Conservation (phyloP, 495 filamentous ascomycete genomes). For the Xanthoparmelia taractica region DNA sequence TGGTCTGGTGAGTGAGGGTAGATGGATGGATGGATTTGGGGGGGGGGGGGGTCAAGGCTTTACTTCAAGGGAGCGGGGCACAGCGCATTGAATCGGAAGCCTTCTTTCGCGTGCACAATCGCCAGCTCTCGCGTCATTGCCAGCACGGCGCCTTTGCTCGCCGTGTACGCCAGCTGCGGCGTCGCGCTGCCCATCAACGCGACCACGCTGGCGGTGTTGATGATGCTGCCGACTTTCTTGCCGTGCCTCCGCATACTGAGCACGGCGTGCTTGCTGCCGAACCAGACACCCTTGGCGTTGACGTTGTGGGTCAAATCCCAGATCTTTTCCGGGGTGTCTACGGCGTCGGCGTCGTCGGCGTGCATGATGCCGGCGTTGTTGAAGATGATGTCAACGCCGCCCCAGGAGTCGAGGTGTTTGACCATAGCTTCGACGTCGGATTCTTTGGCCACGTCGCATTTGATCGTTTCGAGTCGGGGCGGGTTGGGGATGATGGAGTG, state of each 20-base stretch:
- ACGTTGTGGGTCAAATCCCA: constrained; percentile 93
- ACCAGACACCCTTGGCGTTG: constrained; percentile 99
- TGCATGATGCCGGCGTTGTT: constrained; percentile 99
- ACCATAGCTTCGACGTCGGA: constrained; percentile 61
- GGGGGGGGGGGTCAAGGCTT: not conserved
- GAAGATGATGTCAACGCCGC: constrained; percentile 92
- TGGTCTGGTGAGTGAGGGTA: too few relatives aligned
- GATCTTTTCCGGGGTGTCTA: constrained; percentile 78
- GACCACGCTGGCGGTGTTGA: constrained; percentile 93
- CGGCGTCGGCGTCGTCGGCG: constrained; percentile 72
- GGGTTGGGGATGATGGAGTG: constrained; percentile 56
- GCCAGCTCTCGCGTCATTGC: constrained; percentile 76
- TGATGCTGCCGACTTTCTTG: constrained; percentile 73
- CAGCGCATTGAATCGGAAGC: constrained; percentile 78
- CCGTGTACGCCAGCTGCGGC: constrained; percentile 91
- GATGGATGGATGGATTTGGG: too few relatives aligned
- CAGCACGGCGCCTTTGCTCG: constrained; percentile 87
- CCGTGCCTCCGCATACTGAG: constrained; percentile 68
- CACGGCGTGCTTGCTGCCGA: constrained; percentile 87
- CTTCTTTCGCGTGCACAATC: constrained; percentile 79
- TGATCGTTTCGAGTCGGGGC: constrained; percentile 50
- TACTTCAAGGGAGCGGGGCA: constrained; percentile 90
- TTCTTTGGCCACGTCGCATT: constrained; percentile 66
- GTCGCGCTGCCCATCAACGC: constrained; percentile 90
- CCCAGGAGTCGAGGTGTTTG: constrained; percentile 70